Evolutionary conservation across 805 yeast species (phyloP), one percentile per base, ranked within the genome.

Genomic region (Candida arabinofermentans): DNA sequence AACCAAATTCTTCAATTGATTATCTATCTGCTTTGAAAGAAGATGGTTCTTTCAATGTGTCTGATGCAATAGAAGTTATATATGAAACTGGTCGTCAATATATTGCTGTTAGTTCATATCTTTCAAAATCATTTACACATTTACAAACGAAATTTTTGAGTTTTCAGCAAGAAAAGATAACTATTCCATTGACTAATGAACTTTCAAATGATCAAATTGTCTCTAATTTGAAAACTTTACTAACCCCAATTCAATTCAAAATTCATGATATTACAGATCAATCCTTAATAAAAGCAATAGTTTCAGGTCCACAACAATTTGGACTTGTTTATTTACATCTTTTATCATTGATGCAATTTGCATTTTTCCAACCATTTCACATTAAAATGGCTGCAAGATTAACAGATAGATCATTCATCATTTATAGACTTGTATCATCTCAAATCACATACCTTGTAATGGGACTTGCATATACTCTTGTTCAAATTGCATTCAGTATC

Each of bases 281-380:
- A 4, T 82, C 81, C 1, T 69, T 67, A 39, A 56, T 62, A 2
- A 64, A 73, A 47, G 66, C 75, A 2, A 75, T 76, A 3, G 58
- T 78, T 3, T 50, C 71, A 16, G 88, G 86, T 0, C 86, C 88
- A 2, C 66, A 77, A 13, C 88, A 83, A 56, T 83, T 80, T 44
- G 91, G 90, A 26, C 66, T 81, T 51, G 78, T 83, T 54, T 83
- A 78, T 59, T 65, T 81, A 57, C 72, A 83, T 54, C 74, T 83
- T 55, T 59, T 83, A 39, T 76, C 89, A 5, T 79, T 85, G 55
- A 79, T 85, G 71, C 81, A 79, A 47, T 72, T 83, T 57, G 74
- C 61, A 14, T 72, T 81, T 58, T 81, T 80, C 56, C 66, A 63
- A 13, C 76, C 74, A 2, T 59, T 77, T 23, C 85, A 83, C 57